These are phyloP conservation scores for Bruguiera gymnorhiza DNA, from an alignment of 345 rosid species.

Conservation along the genomic window DNA sequence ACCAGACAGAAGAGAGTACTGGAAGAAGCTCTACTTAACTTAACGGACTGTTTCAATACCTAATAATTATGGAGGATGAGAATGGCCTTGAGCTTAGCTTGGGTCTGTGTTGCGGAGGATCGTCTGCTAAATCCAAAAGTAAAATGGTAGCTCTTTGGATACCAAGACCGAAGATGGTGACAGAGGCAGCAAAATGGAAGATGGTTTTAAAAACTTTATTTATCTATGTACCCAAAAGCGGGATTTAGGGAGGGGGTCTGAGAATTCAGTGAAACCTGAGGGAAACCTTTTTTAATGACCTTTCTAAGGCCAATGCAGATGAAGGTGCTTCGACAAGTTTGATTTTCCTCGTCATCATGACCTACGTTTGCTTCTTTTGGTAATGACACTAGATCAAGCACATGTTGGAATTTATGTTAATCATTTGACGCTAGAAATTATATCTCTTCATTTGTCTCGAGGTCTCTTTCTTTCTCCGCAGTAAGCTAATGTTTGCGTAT, in stretches of 20 bases:
- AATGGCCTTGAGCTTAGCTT: slow-evolving; percentile 92
- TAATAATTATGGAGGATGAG: slow-evolving; percentile 67
- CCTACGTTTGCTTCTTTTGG: no score
- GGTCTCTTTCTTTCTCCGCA: no score
- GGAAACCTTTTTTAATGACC: slow-evolving; percentile 82
- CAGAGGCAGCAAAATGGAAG: slow-evolving; percentile 58
- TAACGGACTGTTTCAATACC: not conserved
- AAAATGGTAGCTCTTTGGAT: slow-evolving; percentile 15
- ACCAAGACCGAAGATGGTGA: slow-evolving; percentile 56
- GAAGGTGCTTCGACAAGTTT: slow-evolving; percentile 50
- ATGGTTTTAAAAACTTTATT: slow-evolving; percentile 72
- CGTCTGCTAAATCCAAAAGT: slow-evolving; percentile 63
- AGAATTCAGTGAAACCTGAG: no score
- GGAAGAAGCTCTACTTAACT: not conserved
- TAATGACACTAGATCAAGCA: no score
- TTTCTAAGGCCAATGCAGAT: slow-evolving; percentile 48
- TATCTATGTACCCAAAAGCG: slow-evolving; percentile 49
- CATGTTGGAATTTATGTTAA: slow-evolving; percentile 19
- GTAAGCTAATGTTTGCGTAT: no score
- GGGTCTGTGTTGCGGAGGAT: slow-evolving; percentile 86
- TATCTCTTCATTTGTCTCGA: slow-evolving; percentile 30
- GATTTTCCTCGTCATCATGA: not conserved
- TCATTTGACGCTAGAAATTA: slow-evolving; percentile 47
- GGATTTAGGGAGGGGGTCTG: slow-evolving; percentile 56
- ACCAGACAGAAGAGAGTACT: not conserved